Percentiles rank a stretch among this genome's conserved stretches.
These are phyloP conservation scores for Tetrahymena thermophila DNA, from an alignment of 73 alveolate genomes.

Conservation along the genomic window DNA sequence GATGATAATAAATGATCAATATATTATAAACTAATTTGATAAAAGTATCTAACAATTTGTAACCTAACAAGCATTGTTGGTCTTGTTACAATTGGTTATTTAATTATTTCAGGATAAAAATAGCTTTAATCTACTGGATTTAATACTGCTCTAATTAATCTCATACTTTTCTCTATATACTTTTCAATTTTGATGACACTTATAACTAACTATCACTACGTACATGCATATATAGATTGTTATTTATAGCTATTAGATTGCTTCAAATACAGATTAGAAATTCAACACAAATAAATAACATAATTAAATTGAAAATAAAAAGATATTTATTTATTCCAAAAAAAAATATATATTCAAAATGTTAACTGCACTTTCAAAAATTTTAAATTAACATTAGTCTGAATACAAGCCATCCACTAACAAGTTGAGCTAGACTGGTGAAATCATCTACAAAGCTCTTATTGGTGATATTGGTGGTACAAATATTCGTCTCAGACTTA, in stretches of 20 bases:
- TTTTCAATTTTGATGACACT: neutral
- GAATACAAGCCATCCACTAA: neutral
- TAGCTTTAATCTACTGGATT: neutral
- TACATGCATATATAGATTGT: neutral
- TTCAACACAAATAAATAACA: neutral
- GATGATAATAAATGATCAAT: neutral
- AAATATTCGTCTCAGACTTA: conserved; percentile 6
- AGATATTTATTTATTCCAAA: neutral
- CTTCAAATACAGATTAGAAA: neutral
- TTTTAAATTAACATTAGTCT: neutral
- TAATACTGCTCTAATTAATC: neutral
- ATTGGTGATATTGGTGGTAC: conserved; percentile 42
- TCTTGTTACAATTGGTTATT: neutral
- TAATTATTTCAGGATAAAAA: too few relatives aligned
- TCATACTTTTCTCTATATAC: neutral
- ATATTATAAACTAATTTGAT: too few relatives aligned
- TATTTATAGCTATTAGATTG: neutral
- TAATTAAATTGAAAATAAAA: neutral
- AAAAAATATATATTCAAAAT: neutral
- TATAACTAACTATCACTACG: neutral
- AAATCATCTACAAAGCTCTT: neutral
- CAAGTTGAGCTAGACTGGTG: neutral
- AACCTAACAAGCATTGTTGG: neutral
- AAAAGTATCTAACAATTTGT: neutral
- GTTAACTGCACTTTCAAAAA: neutral